Percentiles rank a stretch among this genome's conserved stretches.
These are phyloP conservation scores for Cryptococcus amylolentus DNA, from an alignment of 1,284 basidiomycete genomes.

Conservation along the genomic window DNA sequence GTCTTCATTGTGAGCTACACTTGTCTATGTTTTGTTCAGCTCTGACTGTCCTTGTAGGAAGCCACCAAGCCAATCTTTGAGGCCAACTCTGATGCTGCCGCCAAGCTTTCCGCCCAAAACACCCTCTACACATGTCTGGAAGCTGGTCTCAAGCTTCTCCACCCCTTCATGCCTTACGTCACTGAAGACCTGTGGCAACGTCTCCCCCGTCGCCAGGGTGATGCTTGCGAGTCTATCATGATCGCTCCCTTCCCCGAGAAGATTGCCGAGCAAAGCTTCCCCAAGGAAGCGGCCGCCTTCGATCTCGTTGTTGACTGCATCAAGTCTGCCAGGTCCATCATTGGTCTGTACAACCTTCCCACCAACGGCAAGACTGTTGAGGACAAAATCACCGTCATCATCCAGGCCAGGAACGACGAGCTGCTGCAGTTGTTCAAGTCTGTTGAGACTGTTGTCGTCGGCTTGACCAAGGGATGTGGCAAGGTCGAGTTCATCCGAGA, in stretches of 20 bases:
- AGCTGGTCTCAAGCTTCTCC: slow-evolving; percentile 79
- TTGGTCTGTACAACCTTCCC: slow-evolving; percentile 86
- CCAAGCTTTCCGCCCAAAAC: slow-evolving; percentile 81
- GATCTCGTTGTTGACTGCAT: slow-evolving; percentile 80
- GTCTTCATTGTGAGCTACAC: slow-evolving; percentile 79
- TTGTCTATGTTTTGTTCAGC: neutral
- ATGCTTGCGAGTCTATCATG: slow-evolving; percentile 84
- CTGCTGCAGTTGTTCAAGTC: slow-evolving; percentile 65
- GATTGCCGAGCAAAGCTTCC: slow-evolving; percentile 58
- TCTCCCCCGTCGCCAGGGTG: slow-evolving; percentile 76
- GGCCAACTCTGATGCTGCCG: slow-evolving; percentile 61
- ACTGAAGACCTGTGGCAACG: slow-evolving; percentile 99
- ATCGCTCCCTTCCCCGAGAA: slow-evolving; percentile 74
- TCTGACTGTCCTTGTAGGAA: slow-evolving; percentile 57
- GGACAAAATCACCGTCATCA: slow-evolving; percentile 60
- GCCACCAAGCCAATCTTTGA: slow-evolving; percentile 97
- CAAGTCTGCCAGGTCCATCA: slow-evolving; percentile 76
- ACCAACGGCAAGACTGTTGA: slow-evolving; percentile 60
- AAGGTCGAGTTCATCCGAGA: slow-evolving; percentile 61
- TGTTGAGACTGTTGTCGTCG: slow-evolving; percentile 70
- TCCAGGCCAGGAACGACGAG: slow-evolving; percentile 66
- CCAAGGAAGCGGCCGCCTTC: slow-evolving; percentile 76
- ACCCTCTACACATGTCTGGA: slow-evolving; percentile 95
- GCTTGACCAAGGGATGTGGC: slow-evolving; percentile 87
- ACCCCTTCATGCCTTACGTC: slow-evolving; percentile 99